phyloP scores from a whole-genome alignment of 2,329 filamentous ascomycete species.

The Neonectria magnoliae region DNA sequence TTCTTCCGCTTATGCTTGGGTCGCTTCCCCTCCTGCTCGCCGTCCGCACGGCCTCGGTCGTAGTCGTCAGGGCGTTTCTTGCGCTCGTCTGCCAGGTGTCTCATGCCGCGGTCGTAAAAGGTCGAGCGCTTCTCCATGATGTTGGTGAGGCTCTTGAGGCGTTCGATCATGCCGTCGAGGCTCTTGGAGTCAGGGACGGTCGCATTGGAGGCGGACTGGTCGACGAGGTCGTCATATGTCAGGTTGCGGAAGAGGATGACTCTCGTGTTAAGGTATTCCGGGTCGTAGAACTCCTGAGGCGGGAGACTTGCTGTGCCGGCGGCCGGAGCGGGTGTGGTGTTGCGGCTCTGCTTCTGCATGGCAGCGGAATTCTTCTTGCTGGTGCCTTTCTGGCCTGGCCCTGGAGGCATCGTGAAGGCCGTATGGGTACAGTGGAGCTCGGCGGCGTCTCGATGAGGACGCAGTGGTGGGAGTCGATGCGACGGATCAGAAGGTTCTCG shows the following conservation, averaged over 20 bases:
- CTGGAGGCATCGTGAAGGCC: slow-evolving; percentile 62
- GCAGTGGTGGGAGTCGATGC: slow-evolving; percentile 13
- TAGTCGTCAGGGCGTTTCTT: slow-evolving; percentile 70
- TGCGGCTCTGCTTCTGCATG: slow-evolving; percentile 77
- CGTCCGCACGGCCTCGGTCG: slow-evolving; percentile 58
- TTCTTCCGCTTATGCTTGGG: slow-evolving; percentile 83
- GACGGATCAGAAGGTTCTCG: slow-evolving; percentile 19
- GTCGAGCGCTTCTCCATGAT: slow-evolving; percentile 74
- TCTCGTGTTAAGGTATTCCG: slow-evolving; percentile 73
- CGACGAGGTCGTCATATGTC: slow-evolving; percentile 76
- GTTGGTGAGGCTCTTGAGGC: slow-evolving; percentile 71
- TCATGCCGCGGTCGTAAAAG: slow-evolving; percentile 78
- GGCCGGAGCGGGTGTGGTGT: slow-evolving; percentile 72
- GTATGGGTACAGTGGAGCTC: slow-evolving; percentile 2
- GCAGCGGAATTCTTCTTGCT: slow-evolving; percentile 71
- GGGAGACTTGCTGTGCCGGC: slow-evolving; percentile 61
- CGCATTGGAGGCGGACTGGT: slow-evolving; percentile 66
- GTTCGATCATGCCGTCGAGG: slow-evolving; percentile 70
- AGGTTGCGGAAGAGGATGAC: slow-evolving; percentile 68
- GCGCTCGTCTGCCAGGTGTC: slow-evolving; percentile 71
- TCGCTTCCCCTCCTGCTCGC: slow-evolving; percentile 63
- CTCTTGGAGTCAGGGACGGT: slow-evolving; percentile 71
- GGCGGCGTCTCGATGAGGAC: slow-evolving; percentile 7
- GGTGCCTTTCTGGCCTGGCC: slow-evolving; percentile 68
- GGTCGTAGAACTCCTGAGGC: slow-evolving; percentile 64